Evolutionary conservation across 345 rosid species (phyloP).

Genomic region (Eucalyptus pauciflora): DNA sequence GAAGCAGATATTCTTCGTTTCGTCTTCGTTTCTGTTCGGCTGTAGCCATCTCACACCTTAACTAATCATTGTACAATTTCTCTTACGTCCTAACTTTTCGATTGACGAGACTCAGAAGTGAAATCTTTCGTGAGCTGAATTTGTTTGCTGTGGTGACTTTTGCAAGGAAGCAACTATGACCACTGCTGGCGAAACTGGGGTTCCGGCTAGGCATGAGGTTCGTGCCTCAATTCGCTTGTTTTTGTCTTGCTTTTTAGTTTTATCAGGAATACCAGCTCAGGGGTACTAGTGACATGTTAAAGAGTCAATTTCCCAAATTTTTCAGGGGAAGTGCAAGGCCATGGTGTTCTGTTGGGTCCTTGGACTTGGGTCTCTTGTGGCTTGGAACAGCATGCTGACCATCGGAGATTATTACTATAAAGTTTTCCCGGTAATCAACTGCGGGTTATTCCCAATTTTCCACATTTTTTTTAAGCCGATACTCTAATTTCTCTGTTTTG

Average conservation of each 20-base stretch:
- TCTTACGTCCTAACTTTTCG: not conserved
- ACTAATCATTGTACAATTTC: not conserved
- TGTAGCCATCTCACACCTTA: not conserved
- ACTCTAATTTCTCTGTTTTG: not conserved
- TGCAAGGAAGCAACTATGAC: not conserved
- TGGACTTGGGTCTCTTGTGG: slow-evolving; percentile 60
- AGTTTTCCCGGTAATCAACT: slow-evolving; percentile 41
- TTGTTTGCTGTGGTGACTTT: not conserved
- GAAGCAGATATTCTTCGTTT: not conserved
- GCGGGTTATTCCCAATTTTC: not conserved
- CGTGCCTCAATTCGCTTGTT: not conserved
- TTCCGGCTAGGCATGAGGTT: slow-evolving; percentile 26
- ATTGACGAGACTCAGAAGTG: not conserved
- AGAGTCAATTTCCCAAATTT: not conserved
- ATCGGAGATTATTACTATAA: slow-evolving; percentile 66
- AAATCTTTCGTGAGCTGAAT: not conserved
- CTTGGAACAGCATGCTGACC: slow-evolving; percentile 85
- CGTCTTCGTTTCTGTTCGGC: too few species aligned
- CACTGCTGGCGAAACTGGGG: not conserved
- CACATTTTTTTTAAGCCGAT: not conserved
- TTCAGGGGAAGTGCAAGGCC: slow-evolving; percentile 59
- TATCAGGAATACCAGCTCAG: not conserved
- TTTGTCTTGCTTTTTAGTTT: not conserved
- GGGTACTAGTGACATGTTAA: not conserved
- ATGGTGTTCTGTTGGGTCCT: slow-evolving; percentile 59